Evolutionary conservation across 371 early-diverging fungal species (phyloP).

Genomic region (Mucor lusitanicus): DNA sequence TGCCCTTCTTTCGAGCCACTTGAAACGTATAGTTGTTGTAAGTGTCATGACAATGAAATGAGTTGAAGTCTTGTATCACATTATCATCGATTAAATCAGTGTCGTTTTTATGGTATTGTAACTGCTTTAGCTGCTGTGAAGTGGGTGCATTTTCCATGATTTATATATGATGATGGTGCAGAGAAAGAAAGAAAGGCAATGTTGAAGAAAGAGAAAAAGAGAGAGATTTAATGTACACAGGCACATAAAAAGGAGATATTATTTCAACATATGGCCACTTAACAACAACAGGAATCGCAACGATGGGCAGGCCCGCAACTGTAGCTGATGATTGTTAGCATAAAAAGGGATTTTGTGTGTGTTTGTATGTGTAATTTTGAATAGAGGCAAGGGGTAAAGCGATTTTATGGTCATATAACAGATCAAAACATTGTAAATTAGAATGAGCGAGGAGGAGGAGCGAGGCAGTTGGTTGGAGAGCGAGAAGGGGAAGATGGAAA

Average conservation of each 20-base stretch:
- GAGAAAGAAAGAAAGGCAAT: too few relatives aligned
- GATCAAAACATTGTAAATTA: neutral
- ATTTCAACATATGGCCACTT: neutral
- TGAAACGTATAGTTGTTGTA: slow-evolving; percentile 33
- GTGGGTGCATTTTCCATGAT: slow-evolving; percentile 3
- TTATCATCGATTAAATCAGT: neutral
- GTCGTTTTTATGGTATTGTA: neutral
- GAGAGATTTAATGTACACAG: neutral
- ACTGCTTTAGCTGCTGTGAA: neutral
- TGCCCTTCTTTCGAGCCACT: slow-evolving; percentile 27
- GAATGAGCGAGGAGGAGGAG: neutral
- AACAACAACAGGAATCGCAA: neutral
- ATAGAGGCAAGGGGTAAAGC: neutral
- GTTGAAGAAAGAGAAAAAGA: neutral
- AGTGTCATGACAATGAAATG: slow-evolving; percentile 12
- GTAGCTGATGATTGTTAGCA: neutral
- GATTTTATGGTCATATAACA: neutral
- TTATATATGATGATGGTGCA: neutral
- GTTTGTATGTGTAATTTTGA: neutral
- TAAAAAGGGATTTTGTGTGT: neutral
- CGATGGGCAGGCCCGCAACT: neutral
- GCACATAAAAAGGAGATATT: neutral
- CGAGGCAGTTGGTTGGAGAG: neutral
- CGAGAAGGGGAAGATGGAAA: neutral
- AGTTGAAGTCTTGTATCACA: slow-evolving; percentile 1